phyloP scores from a whole-genome alignment of 352 stramenopile genomes.

The Pythium phragmitis region DNA sequence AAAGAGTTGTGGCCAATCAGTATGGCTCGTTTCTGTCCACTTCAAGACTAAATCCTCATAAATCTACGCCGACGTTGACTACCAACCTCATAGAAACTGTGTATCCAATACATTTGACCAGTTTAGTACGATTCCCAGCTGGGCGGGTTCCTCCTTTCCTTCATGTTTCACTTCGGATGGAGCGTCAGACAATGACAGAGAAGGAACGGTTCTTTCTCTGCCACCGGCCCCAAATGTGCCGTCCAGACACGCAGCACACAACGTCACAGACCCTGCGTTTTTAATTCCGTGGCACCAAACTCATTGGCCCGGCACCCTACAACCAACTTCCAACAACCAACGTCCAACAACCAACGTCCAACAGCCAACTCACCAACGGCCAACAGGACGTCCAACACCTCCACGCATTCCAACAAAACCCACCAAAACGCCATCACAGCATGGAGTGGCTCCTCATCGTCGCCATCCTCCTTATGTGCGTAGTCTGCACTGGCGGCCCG shows the following conservation, averaged over 20 bases:
- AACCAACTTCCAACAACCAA: slow-evolving; percentile 1
- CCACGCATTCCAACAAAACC: background rate
- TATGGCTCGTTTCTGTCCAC: slow-evolving; percentile 9
- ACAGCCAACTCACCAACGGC: background rate
- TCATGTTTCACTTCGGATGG: background rate
- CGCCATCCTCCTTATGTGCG: slow-evolving; percentile 11
- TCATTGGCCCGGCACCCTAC: background rate
- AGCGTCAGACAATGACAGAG: background rate
- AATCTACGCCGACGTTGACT: slow-evolving; percentile 3
- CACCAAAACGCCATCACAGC: background rate
- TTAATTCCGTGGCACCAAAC: background rate
- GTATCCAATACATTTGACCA: background rate
- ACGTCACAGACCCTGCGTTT: too few species aligned
- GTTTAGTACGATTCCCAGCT: slow-evolving; percentile 7
- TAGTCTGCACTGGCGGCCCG: slow-evolving; percentile 17
- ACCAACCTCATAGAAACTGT: background rate
- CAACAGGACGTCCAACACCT: background rate
- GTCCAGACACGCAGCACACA: too few species aligned
- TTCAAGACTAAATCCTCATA: slow-evolving; percentile 15
- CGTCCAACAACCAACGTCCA: slow-evolving; percentile 2
- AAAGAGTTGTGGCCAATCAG: background rate
- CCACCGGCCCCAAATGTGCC: too few species aligned
- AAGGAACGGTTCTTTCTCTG: too few species aligned
- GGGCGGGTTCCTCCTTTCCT: background rate
- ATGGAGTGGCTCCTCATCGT: slow-evolving; percentile 27